Percentiles rank a stretch among this genome's conserved stretches.
Conservation (phyloP, 2,329 filamentous ascomycete species). For the Neobulgaria alba region DNA sequence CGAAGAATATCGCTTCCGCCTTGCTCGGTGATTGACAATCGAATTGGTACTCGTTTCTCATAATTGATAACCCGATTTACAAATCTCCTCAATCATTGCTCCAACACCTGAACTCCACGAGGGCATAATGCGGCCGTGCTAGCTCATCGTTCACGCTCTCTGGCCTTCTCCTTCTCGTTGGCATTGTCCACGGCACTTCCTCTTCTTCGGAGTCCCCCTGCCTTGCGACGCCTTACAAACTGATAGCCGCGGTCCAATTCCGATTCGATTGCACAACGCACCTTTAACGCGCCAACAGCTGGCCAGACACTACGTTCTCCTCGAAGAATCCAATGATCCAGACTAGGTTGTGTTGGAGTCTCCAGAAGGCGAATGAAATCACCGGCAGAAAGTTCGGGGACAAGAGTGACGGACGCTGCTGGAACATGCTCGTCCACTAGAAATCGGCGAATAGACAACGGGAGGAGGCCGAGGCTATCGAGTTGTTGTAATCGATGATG, state of each 20-base stretch:
- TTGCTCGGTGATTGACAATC: no score
- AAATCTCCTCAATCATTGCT: no score
- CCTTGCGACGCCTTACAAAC: slow-evolving; percentile 51
- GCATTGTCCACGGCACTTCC: slow-evolving; percentile 26
- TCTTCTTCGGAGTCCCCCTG: slow-evolving; percentile 26
- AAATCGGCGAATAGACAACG: slow-evolving; percentile 61
- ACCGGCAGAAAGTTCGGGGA: slow-evolving; percentile 63
- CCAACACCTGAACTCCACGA: no score
- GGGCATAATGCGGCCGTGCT: no score
- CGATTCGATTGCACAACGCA: slow-evolving; percentile 77
- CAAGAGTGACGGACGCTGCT: slow-evolving; percentile 68
- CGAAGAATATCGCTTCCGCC: no score
- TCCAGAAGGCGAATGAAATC: slow-evolving; percentile 79
- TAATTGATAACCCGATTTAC: no score
- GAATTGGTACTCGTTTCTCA: no score
- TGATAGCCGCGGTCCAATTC: slow-evolving; percentile 84
- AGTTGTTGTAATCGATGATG: slow-evolving; percentile 75
- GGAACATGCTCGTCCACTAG: slow-evolving; percentile 77
- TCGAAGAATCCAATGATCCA: slow-evolving; percentile 77
- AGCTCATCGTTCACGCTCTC: slow-evolving; percentile 23
- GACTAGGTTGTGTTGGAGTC: slow-evolving; percentile 64
- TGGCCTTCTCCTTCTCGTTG: slow-evolving; percentile 19
- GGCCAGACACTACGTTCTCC: slow-evolving; percentile 91
- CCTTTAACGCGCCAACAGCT: slow-evolving; percentile 70
- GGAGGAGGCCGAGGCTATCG: slow-evolving; percentile 67